A percentile compares a stretch with the other conserved stretches of the same genome.
Evolutionary conservation across 2,329 filamentous ascomycete species (phyloP).

Genomic region (Alternaria hordeiaustralica): DNA sequence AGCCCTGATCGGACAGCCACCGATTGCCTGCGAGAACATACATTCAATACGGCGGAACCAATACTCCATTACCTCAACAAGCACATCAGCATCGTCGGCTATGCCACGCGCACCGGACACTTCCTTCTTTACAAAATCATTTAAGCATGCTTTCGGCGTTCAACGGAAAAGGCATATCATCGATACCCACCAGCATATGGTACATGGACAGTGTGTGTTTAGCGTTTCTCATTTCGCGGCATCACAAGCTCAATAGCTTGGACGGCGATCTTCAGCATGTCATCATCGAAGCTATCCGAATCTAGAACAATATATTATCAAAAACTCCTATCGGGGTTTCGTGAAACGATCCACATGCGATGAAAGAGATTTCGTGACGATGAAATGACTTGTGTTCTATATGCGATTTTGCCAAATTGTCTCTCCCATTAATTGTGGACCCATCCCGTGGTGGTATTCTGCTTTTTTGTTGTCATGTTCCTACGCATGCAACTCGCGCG

Average conservation of each 20-base stretch:
- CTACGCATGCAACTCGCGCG: neutral
- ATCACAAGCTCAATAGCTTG: neutral
- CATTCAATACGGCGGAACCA: neutral
- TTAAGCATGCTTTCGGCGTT: slow-evolving; percentile 14
- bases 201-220: slow-evolving; percentile 2
- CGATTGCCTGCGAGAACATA: too few species aligned
- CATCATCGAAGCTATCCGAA: neutral
- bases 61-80: neutral
- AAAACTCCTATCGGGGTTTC: neutral
- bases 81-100: neutral
- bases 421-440: neutral
- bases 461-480: neutral
- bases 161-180: slow-evolving; percentile 2
- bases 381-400: neutral
- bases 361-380: too few species aligned
- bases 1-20: slow-evolving; percentile 10
- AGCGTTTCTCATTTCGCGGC: neutral
- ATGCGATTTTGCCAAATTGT: neutral
- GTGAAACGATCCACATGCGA: neutral
- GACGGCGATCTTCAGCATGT: neutral
- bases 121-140: neutral
- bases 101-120: neutral
- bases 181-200: slow-evolving; percentile 18
- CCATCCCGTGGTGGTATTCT: neutral
- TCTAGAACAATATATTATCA: neutral